Percentiles rank a stretch among this genome's conserved stretches.
These are phyloP conservation scores for Cyberlindnera mrakii DNA, from an alignment of 805 yeast genomes.

Conservation along the genomic window DNA sequence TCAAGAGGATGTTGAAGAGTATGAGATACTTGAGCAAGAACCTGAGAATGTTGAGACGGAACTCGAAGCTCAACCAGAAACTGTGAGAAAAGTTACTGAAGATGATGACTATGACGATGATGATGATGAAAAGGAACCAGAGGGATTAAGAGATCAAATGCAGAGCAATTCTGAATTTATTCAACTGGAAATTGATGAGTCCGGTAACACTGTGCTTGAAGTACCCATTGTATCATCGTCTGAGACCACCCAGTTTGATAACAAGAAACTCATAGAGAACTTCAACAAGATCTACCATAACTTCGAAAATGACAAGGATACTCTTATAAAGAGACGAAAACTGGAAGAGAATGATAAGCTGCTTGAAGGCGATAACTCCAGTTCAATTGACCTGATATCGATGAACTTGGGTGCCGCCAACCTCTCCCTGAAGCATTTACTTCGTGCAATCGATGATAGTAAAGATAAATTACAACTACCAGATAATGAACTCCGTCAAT, in stretches of 20 bases:
- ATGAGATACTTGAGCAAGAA: slow-evolving; percentile 17
- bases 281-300: slow-evolving; percentile 70
- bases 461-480: slow-evolving; percentile 70
- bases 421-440: slow-evolving; percentile 70
- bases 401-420: slow-evolving; percentile 68
- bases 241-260: slow-evolving; percentile 28
- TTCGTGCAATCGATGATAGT: slow-evolving; percentile 70
- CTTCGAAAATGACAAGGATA: slow-evolving; percentile 71
- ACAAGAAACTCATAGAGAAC: slow-evolving; percentile 41
- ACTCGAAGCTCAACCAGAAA: not conserved
- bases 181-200: slow-evolving; percentile 15
- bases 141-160: slow-evolving; percentile 18
- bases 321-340: slow-evolving; percentile 66
- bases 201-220: slow-evolving; percentile 24
- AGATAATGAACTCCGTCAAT: slow-evolving; percentile 76
- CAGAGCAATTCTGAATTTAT: slow-evolving; percentile 12
- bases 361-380: slow-evolving; percentile 28
- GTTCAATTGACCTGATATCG: slow-evolving; percentile 25
- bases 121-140: slow-evolving; percentile 22
- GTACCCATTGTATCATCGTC: slow-evolving; percentile 30
- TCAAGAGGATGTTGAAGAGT: slow-evolving; percentile 11
- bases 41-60: slow-evolving; percentile 3
- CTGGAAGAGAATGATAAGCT: slow-evolving; percentile 77
- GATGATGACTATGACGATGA: slow-evolving; percentile 28
- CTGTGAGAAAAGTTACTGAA: slow-evolving; percentile 32